Evolutionary conservation across 2,329 filamentous ascomycete species (phyloP), one percentile per base, ranked within the genome.

Genomic region (Westerdykella sp.): DNA sequence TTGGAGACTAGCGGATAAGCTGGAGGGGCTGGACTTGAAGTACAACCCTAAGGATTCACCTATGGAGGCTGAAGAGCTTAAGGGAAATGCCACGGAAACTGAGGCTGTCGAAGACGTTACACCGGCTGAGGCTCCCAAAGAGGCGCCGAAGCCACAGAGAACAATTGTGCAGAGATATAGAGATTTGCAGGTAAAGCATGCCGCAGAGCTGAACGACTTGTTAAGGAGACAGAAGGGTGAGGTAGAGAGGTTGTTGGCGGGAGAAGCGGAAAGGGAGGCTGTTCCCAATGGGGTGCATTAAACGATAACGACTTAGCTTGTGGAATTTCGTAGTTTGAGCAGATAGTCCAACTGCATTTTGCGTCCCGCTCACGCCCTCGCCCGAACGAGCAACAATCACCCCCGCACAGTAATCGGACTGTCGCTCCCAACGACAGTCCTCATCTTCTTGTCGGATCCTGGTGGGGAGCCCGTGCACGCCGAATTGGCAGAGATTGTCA

Each of bases 11-110:
- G 46, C 56, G 22, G 62, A 54, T 6, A 47, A 51, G 11, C 32
- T 68, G 38, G 54, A 51, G 10, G 67, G 66, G 44, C 40, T 69
- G 39, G 56, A 66, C 39, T 38, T 62, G 22, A 39, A n/a, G 15
- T 37, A 37, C 11, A 21, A 12, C 16, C 6, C 35, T 14, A 6
- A 40, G 35, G 7, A 21, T 21, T 41, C 36, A 28, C 45, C 41
- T 21, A 21, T 21, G 18, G 18, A 21, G 18, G 18, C 18, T 21
- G 9, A 37, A 37, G 18, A 36, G 31, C 21, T 40, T 43, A 39
- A 41, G 40, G 12, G 38, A 11, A 4, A 36, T 37, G 13, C 3
- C 5, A 37, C n/a, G 32, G 30, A 21, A 14, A 25, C 38, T 22
- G 18, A 43, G n/a, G 21, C 10, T 11, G 6, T 18, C 13, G 35